Conservation (phyloP, 1,284 basidiomycete genomes). For the Fomitiporia mediterranea region DNA sequence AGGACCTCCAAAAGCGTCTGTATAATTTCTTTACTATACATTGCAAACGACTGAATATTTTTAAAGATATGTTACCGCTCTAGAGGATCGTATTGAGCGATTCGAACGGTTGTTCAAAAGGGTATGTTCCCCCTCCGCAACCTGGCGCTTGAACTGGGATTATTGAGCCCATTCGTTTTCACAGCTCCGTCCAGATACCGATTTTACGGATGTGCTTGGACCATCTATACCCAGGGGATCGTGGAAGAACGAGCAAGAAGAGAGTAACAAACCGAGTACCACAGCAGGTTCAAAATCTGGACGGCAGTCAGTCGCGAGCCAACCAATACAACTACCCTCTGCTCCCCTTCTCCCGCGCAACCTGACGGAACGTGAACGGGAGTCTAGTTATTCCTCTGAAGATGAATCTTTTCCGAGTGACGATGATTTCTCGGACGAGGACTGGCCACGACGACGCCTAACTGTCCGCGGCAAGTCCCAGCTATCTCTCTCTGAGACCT, state of each 20-base stretch:
- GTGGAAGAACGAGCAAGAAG: slow-evolving; percentile 53
- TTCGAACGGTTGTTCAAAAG: slow-evolving; percentile 66
- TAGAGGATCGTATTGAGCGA: slow-evolving; percentile 73
- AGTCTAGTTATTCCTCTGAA: neutral
- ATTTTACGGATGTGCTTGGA: slow-evolving; percentile 66
- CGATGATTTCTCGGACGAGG: neutral
- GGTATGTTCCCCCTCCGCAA: slow-evolving; percentile 39
- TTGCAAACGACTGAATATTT: slow-evolving; percentile 16
- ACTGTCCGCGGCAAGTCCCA: neutral
- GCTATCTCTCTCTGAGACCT: neutral
- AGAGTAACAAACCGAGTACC: slow-evolving; percentile 10
- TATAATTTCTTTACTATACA: slow-evolving; percentile 7
- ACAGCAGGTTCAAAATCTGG: slow-evolving; percentile 6
- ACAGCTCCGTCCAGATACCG: slow-evolving; percentile 64
- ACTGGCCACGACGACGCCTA: slow-evolving; percentile 1
- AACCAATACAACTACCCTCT: neutral
- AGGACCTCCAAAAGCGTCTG: slow-evolving; percentile 80
- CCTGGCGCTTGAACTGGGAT: slow-evolving; percentile 7
- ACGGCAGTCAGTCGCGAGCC: neutral
- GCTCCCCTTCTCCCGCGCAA: neutral
- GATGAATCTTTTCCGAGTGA: neutral
- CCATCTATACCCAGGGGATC: slow-evolving; percentile 65
- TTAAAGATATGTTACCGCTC: slow-evolving; percentile 63
- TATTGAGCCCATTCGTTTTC: neutral
- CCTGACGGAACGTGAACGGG: neutral